These are phyloP conservation scores for Sphaerosporella brunnea DNA, from an alignment of 495 filamentous ascomycete species.

Conservation along the genomic window DNA sequence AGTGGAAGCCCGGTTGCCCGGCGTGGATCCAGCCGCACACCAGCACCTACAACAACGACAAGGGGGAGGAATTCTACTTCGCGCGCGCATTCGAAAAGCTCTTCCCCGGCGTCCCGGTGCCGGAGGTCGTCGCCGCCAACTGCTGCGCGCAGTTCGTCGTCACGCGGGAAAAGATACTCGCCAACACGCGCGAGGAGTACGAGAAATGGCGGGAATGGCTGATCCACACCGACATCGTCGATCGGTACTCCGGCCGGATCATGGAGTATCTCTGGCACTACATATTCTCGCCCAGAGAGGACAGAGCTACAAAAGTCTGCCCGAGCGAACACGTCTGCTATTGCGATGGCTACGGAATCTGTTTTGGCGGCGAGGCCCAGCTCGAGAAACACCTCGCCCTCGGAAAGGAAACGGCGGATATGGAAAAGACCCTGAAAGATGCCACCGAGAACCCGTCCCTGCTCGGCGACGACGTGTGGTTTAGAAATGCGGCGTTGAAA, in stretches of 20 bases:
- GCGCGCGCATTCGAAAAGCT: slow-evolving; percentile 37
- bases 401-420: slow-evolving; percentile 28
- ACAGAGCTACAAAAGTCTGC: slow-evolving; percentile 38
- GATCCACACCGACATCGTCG: slow-evolving; percentile 38
- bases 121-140: slow-evolving; percentile 35
- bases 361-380: slow-evolving; percentile 44
- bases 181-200: slow-evolving; percentile 37
- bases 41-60: slow-evolving; percentile 13
- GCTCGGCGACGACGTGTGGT: slow-evolving; percentile 8
- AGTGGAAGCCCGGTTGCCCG: slow-evolving; percentile 44
- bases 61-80: slow-evolving; percentile 15
- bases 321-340: slow-evolving; percentile 52
- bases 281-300: slow-evolving; percentile 32
- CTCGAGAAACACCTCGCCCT: slow-evolving; percentile 35
- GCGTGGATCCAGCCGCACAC: slow-evolving; percentile 39
- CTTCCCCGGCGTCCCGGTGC: slow-evolving; percentile 37
- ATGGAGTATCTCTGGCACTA: slow-evolving; percentile 63
- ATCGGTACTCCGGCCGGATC: slow-evolving; percentile 42
- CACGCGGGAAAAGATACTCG: slow-evolving; percentile 33
- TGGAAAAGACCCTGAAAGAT: slow-evolving; percentile 34
- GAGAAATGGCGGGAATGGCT: slow-evolving; percentile 41
- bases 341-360: slow-evolving; percentile 62
- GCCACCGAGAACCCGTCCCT: slow-evolving; percentile 27
- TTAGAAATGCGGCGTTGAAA: slow-evolving; percentile 13
- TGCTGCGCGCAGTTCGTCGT: slow-evolving; percentile 63